These are phyloP conservation scores for Colletotrichum cordylinicola DNA, from an alignment of 2,329 filamentous ascomycete genomes.

Conservation along the genomic window DNA sequence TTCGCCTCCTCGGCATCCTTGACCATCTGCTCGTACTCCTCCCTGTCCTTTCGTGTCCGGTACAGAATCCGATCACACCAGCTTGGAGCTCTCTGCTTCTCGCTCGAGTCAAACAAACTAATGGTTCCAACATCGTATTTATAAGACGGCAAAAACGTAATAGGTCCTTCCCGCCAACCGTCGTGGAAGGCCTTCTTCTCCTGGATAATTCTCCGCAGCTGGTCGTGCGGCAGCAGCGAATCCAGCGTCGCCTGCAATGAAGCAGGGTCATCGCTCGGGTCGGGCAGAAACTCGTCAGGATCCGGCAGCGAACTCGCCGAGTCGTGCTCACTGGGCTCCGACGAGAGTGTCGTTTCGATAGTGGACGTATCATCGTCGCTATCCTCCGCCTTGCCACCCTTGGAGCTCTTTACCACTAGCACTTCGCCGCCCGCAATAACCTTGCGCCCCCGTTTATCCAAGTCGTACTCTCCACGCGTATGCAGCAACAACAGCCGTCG, in stretches of 20 bases:
- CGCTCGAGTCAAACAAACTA: slow-evolving; percentile 91
- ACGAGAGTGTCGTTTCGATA: slow-evolving; percentile 34
- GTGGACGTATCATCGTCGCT: slow-evolving; percentile 51
- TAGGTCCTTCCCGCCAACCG: slow-evolving; percentile 88
- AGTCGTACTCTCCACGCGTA: slow-evolving; percentile 77
- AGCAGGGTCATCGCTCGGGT: slow-evolving; percentile 78
- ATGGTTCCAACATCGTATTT: slow-evolving; percentile 98
- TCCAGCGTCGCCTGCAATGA: slow-evolving; percentile 89
- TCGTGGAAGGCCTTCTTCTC: slow-evolving; percentile 84
- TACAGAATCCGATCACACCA: slow-evolving; percentile 97
- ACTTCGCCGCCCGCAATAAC: slow-evolving; percentile 49
- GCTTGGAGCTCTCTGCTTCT: slow-evolving; percentile 90
- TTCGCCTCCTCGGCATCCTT: slow-evolving; percentile 71
- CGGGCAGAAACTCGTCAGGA: slow-evolving; percentile 70
- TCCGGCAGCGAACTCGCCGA: slow-evolving; percentile 56
- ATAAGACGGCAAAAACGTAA: slow-evolving; percentile 91
- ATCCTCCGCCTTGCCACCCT: slow-evolving; percentile 32
- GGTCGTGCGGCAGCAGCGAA: slow-evolving; percentile 88
- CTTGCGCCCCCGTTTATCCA: slow-evolving; percentile 46
- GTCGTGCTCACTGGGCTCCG: slow-evolving; percentile 38
- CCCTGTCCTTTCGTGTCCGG: slow-evolving; percentile 74
- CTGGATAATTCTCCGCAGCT: slow-evolving; percentile 77
- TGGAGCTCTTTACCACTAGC: slow-evolving; percentile 29
- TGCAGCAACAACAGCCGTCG: slow-evolving; percentile 83
- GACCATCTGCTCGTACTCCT: slow-evolving; percentile 67